Base-by-base conservation (phyloP, 2,329 filamentous ascomycete genomes). In the Penicillium polonicum region DNA sequence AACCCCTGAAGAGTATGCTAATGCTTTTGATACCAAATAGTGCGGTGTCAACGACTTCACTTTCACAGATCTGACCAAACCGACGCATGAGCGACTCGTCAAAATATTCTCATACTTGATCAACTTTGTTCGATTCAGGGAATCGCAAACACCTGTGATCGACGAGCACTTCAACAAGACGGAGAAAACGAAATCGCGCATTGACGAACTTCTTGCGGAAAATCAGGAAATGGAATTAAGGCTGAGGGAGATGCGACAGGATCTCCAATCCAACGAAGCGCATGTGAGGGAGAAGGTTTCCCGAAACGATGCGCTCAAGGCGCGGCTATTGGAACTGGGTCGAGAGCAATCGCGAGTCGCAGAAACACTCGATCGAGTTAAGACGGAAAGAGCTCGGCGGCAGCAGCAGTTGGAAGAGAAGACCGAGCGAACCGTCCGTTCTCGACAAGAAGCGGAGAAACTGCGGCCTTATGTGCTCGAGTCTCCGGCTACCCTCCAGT, bases 71-170 rank as follows among this genome's bases (percentile, higher is more conserved):
- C 80, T 99, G 6, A 93, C 95, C 73, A 89, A 89, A 73, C 94
- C 94, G 17, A 96, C 91, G 1, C 90, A 95, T 71, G 89, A 91
- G 57, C 89, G 94, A 44, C 83, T 97, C 15, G 89, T 93, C 70
- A 96, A 94, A 79, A 95, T 97, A 70, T 94, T 99, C 74, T 96
- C 91, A 64, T 97, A 97, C 76, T 85, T 97, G 63, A 99, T 99
- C 80, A 99, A 99, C 78, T 99, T 99, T 76, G 92, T 97, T 65
- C 88, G 94, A 52, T 99, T 97, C 78, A 89, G 94, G 67, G 92
- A 97, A 78, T 92, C 89, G 61, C 93, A 97, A 75, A 95, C 92
- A 1, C 80, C 82, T 39, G 86, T 94, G 31, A 96, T 97, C 63
- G 92, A 97, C 72, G 86, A 95, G 73, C 90, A 97, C 76, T 94